Base-by-base conservation (phyloP, 345 rosid genomes). In the Leavenworthia alabamica region DNA sequence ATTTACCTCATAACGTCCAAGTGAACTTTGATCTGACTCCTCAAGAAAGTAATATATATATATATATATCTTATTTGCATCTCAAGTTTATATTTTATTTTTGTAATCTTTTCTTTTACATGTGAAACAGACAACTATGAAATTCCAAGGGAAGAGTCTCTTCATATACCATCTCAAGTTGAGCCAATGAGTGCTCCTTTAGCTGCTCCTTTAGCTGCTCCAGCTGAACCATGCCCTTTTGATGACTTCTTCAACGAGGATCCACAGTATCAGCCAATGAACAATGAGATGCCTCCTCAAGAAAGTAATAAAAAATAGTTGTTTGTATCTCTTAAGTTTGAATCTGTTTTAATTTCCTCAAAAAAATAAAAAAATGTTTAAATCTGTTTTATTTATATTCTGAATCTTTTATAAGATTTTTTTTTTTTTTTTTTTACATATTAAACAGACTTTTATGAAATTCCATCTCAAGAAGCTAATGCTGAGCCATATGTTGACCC, bases 401-500 rank as follows among this genome's bases (percentile, higher is more conserved):
- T 7, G 0, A 26, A 27, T 20, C 2, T 19, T 24, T 43, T 2
- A 14, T 64, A 0, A 39, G 3, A 8, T 9, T 47, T 22, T 22
- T 22, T 20, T 20, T 20, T 20, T 20, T 20, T 20, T 1, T 37
- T 26, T 8, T 7, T 49, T 49, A 14, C 20, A 13, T 14, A 16
- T 49, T 43, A 11, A 32, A 23, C 31, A 50, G 44, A 1, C 1
- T 22, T 16, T 31, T 8, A 22, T 47, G 4, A 37, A 7, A 15
- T 57, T 20, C 28, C 59, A 47, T 19, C 59, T 48, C 48, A 46
- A 47, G 62, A 64, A 53, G 10, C 61, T 66, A n/a, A 17, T 35
- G 58, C 10, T 48, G 72, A 67, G 27, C 56, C 72, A n/a, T n/a
- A n/a, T n/a, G n/a, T n/a, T n/a, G n/a, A n/a, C n/a, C n/a, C n/a